phyloP scores from a whole-genome alignment of 257 asterid species.

The Solanum tarijense region DNA sequence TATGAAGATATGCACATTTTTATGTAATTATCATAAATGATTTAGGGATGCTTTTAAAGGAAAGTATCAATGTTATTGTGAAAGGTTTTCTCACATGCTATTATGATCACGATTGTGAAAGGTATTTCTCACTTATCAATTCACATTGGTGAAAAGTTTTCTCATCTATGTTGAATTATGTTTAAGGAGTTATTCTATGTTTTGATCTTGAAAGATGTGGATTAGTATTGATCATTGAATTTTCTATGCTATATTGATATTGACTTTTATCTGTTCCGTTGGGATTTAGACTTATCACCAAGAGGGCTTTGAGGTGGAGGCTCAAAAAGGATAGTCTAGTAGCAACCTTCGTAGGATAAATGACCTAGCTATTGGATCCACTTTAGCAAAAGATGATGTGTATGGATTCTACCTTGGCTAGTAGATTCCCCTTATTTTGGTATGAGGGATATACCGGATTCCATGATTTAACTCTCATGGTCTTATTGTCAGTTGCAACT shows the following conservation, averaged over 20 bases:
- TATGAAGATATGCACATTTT: not conserved
- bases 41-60: not conserved
- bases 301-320: not conserved
- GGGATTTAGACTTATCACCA: not conserved
- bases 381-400: not conserved
- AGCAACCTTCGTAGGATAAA: not conserved
- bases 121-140: too few species aligned
- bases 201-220: not conserved
- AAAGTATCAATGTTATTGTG: not conserved
- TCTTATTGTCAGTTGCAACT: not conserved
- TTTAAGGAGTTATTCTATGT: not conserved
- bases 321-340: not conserved
- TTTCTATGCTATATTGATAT: not conserved
- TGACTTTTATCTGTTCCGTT: too few species aligned
- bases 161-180: too few species aligned
- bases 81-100: too few species aligned
- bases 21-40: not conserved
- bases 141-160: too few species aligned
- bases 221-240: not conserved
- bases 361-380: not conserved
- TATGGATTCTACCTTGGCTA: not conserved
- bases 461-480: not conserved
- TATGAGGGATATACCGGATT: not conserved
- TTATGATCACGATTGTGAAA: too few species aligned
- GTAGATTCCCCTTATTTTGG: not conserved